A percentile compares a stretch with the other conserved stretches of the same genome.
phyloP scores from a whole-genome alignment of 1,284 basidiomycete genomes.

The Trametes polyzona region DNA sequence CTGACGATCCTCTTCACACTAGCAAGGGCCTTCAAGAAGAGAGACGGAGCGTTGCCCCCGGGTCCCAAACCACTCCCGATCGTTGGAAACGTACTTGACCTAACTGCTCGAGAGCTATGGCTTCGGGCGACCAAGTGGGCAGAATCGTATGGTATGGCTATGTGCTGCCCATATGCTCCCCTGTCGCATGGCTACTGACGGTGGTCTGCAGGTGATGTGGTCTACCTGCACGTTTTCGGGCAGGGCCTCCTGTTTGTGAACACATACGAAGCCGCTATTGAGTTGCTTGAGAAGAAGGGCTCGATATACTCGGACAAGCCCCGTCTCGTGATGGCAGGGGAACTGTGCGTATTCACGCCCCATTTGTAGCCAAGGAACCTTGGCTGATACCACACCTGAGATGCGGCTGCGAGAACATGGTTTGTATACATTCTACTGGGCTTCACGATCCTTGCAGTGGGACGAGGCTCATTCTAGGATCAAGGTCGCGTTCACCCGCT shows the following conservation, averaged over 20 bases:
- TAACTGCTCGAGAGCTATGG: slow-evolving; percentile 56
- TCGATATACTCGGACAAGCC: slow-evolving; percentile 74
- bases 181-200: background rate
- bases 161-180: background rate
- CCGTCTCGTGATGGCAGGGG: slow-evolving; percentile 60
- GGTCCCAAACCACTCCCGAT: slow-evolving; percentile 67
- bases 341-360: slow-evolving; percentile 43
- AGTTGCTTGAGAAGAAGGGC: slow-evolving; percentile 68
- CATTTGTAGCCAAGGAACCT: background rate
- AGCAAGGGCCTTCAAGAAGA: slow-evolving; percentile 10
- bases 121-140: slow-evolving; percentile 35
- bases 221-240: slow-evolving; percentile 65
- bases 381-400: slow-evolving; percentile 19
- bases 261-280: slow-evolving; percentile 56
- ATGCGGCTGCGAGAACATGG: slow-evolving; percentile 74
- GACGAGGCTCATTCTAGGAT: no score
- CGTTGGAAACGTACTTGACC: slow-evolving; percentile 62
- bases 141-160: slow-evolving; percentile 31
- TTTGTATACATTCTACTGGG: slow-evolving; percentile 22
- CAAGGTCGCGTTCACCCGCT: slow-evolving; percentile 73
- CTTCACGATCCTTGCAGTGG: no score
- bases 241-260: slow-evolving; percentile 68
- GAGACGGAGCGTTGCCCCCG: slow-evolving; percentile 45
- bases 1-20: slow-evolving; percentile 22
- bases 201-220: slow-evolving; percentile 52